Evolutionary conservation across 768 basidiomycete genomes (phyloP).

Genomic region (Pleurotus pulmonarius): DNA sequence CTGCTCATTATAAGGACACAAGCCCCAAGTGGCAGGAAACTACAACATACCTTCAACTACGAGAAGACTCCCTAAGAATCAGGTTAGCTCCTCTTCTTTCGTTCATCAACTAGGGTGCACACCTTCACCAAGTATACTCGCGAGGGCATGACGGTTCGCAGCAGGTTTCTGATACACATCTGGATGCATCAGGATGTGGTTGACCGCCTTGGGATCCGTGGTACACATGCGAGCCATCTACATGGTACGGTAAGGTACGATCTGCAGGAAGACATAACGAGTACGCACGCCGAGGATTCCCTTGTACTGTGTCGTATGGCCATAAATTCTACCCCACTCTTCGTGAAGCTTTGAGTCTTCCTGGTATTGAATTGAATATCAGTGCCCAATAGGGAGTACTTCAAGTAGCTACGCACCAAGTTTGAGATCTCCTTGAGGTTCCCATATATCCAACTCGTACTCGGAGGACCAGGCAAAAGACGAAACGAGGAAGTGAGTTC

Average conservation of each 20-base stretch:
- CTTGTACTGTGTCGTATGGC: too few species aligned
- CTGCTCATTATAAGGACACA: neutral
- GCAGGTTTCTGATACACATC: slow-evolving; percentile 56
- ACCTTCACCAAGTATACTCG: slow-evolving; percentile 41
- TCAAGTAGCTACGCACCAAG: too few species aligned
- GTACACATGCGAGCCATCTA: slow-evolving; percentile 46
- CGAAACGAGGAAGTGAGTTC: neutral
- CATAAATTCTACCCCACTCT: too few species aligned
- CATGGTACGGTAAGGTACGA: neutral
- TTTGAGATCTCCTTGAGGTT: slow-evolving; percentile 25
- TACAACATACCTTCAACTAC: too few species aligned
- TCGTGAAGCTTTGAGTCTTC: too few species aligned
- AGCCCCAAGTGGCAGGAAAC: neutral
- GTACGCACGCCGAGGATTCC: too few species aligned
- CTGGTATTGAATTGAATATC: too few species aligned
- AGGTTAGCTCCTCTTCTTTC: too few species aligned
- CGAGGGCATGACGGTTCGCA: slow-evolving; percentile 29
- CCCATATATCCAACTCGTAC: slow-evolving; percentile 1
- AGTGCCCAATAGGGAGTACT: too few species aligned
- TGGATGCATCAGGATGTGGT: slow-evolving; percentile 58
- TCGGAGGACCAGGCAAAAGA: neutral
- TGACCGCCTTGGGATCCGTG: slow-evolving; percentile 57
- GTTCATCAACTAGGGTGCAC: neutral
- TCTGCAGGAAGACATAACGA: too few species aligned
- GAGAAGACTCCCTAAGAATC: too few species aligned